These are phyloP conservation scores for Amphichorda felina DNA, from an alignment of 2,329 filamentous ascomycete genomes.

Conservation along the genomic window DNA sequence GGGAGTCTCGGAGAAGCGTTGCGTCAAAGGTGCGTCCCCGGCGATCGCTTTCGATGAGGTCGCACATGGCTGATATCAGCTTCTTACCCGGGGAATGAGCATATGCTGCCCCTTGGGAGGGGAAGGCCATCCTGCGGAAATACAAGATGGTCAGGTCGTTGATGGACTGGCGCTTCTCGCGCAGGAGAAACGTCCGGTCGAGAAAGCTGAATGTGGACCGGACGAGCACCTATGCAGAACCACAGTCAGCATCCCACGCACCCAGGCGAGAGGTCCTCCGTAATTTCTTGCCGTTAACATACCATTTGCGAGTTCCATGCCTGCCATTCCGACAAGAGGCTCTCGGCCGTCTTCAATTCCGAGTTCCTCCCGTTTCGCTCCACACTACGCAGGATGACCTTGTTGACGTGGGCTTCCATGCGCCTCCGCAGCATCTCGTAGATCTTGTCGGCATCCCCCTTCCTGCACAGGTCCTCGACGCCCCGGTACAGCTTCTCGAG, in stretches of 20 bases:
- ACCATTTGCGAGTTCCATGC: slow-evolving; percentile 71
- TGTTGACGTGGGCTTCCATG: slow-evolving; percentile 57
- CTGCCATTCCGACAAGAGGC: slow-evolving; percentile 50
- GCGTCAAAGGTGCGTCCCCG: slow-evolving; percentile 40
- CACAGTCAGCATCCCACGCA: background rate
- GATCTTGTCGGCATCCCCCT: slow-evolving; percentile 57
- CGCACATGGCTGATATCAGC: slow-evolving; percentile 48
- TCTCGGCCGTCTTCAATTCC: slow-evolving; percentile 52
- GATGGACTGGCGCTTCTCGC: slow-evolving; percentile 57
- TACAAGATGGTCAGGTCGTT: slow-evolving; percentile 69
- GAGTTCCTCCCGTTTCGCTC: slow-evolving; percentile 35
- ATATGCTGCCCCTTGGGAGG: slow-evolving; percentile 5
- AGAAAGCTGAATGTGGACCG: slow-evolving; percentile 89
- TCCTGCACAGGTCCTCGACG: slow-evolving; percentile 83
- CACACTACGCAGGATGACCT: slow-evolving; percentile 42
- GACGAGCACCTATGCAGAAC: slow-evolving; percentile 48
- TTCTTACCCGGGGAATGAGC: slow-evolving; percentile 13
- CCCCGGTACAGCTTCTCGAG: slow-evolving; percentile 82
- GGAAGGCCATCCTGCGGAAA: slow-evolving; percentile 54
- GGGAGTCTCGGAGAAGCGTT: slow-evolving; percentile 57
- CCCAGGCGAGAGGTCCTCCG: too few relatives aligned
- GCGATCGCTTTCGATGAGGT: slow-evolving; percentile 65
- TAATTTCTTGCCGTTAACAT: too few relatives aligned
- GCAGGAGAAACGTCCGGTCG: slow-evolving; percentile 78
- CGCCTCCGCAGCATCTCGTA: slow-evolving; percentile 53